Base-by-base conservation (phyloP, 306 rosid genomes). In the Pyrus pyrifolia region DNA sequence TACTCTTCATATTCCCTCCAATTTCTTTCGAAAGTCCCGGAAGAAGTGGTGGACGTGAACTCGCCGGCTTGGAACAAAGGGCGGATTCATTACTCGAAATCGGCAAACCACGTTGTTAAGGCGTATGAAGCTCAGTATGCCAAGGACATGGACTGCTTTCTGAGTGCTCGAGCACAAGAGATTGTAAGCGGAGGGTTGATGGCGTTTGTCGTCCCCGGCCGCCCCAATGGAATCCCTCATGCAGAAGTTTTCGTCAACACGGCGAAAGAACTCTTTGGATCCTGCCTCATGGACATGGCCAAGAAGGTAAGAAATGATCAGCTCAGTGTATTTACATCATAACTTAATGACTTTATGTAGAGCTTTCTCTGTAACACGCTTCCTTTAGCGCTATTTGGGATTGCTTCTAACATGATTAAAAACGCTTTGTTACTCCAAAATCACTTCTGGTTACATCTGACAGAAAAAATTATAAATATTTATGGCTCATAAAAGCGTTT, bases 61-160 rank as follows among this genome's bases (percentile, higher is more conserved):
- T 78, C 81, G 42, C 60, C 72, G 14, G 81, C 71, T 46, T 78
- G 71, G 66, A 80, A 80, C 67, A 80, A 74, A 68, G 80, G 79
- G 13, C 70, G 46, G 44, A 38, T 70, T 22, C 49, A 70, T 51
- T 75, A 81, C 38, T 25, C 66, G 3, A 61, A 74, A 33, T 52
- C 83, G 25, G 12, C 83, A 5, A 31, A 59, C 25, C 71, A 80
- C 51, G 76, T 75, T 35, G 52, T 59, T 6, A 31, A 61, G 59
- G 81, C 85, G 18, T 76, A 66, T n/a, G 45, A 52, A 35, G 27
- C 61, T 76, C 85, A 77, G 49, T 77, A 40, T 12, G 75, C 27
- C 8, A 40, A 40, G 22, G 85, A 81, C 68, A 53, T 81, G 85
- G 63, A 67, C 25, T 55, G 64, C 19, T 80, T 80, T 51, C 66